A percentile compares a stretch with the other conserved stretches of the same genome.
These are phyloP conservation scores for Flaveria floridana DNA, from an alignment of 140 eudicot species.

Conservation along the genomic window DNA sequence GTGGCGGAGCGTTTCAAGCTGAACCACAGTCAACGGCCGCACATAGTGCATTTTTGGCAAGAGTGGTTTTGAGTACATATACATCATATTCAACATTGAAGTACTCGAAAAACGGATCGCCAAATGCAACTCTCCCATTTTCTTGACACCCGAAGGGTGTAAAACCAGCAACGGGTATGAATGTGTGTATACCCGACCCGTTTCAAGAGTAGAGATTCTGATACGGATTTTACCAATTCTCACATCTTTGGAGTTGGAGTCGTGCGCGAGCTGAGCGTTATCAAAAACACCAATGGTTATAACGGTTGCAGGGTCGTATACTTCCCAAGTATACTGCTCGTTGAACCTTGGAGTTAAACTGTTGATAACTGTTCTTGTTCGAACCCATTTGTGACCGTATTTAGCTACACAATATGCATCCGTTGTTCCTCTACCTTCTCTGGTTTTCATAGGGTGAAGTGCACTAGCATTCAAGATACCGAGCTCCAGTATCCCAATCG, in stretches of 20 bases:
- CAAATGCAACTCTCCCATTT: slow-evolving; percentile 87
- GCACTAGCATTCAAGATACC: slow-evolving; percentile 71
- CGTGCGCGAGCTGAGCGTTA: slow-evolving; percentile 49
- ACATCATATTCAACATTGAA: slow-evolving; percentile 66
- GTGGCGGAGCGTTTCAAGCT: slow-evolving; percentile 64
- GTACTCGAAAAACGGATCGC: slow-evolving; percentile 78
- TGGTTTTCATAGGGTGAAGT: slow-evolving; percentile 73
- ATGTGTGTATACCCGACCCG: slow-evolving; percentile 81
- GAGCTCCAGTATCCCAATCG: slow-evolving; percentile 73
- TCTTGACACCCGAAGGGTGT: slow-evolving; percentile 83
- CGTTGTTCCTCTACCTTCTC: slow-evolving; percentile 64
- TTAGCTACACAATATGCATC: slow-evolving; percentile 88
- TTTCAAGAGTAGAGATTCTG: slow-evolving; percentile 80
- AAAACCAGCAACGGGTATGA: slow-evolving; percentile 75
- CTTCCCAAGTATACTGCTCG: slow-evolving; percentile 97
- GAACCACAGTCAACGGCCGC: slow-evolving; percentile 58
- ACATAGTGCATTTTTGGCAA: slow-evolving; percentile 87
- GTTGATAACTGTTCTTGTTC: slow-evolving; percentile 72
- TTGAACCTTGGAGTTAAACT: slow-evolving; percentile 68
- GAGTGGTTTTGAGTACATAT: slow-evolving; percentile 58
- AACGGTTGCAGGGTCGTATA: slow-evolving; percentile 83
- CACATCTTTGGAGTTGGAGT: slow-evolving; percentile 43
- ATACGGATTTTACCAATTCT: slow-evolving; percentile 76
- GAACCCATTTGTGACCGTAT: slow-evolving; percentile 84
- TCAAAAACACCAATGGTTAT: slow-evolving; percentile 81